phyloP scores from a whole-genome alignment of 2,329 filamentous ascomycete species.

The Phaeosphaeria sp. region DNA sequence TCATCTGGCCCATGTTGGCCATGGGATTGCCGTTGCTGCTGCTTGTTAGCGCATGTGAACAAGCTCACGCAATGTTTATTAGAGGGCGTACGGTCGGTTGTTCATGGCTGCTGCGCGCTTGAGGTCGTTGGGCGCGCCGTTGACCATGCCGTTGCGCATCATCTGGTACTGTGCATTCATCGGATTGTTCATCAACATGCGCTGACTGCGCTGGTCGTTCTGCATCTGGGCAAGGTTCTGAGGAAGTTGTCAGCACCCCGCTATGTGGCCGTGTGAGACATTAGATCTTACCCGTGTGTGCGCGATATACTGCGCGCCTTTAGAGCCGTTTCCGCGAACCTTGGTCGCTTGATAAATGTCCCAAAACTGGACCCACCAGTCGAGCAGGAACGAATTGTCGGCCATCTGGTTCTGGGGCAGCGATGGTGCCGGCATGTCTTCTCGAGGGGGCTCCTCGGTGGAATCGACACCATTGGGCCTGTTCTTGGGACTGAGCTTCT shows the following conservation, averaged over 20 bases:
- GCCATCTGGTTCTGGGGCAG: slow-evolving; percentile 66
- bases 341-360: slow-evolving; percentile 90
- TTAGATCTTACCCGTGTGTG: slow-evolving; percentile 76
- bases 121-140: slow-evolving; percentile 67
- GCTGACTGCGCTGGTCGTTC: slow-evolving; percentile 70
- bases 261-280: neutral
- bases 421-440: slow-evolving; percentile 80
- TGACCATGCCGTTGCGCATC: slow-evolving; percentile 68
- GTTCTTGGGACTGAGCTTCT: slow-evolving; percentile 68
- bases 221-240: slow-evolving; percentile 73
- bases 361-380: slow-evolving; percentile 98
- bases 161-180: slow-evolving; percentile 58
- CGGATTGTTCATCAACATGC: slow-evolving; percentile 73
- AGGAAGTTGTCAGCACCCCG: slow-evolving; percentile 22
- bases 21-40: slow-evolving; percentile 53
- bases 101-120: slow-evolving; percentile 80
- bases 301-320: slow-evolving; percentile 72
- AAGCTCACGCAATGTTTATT: neutral
- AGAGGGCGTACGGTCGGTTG: slow-evolving; percentile 69
- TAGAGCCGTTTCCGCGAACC: slow-evolving; percentile 50
- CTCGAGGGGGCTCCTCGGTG: slow-evolving; percentile 86
- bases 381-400: slow-evolving; percentile 86
- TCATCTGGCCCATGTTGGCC: slow-evolving; percentile 69
- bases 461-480: slow-evolving; percentile 73
- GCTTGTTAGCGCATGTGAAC: slow-evolving; percentile 14